Conservation (phyloP, 2,329 filamentous ascomycete species). For the Blumeria hordei region DNA sequence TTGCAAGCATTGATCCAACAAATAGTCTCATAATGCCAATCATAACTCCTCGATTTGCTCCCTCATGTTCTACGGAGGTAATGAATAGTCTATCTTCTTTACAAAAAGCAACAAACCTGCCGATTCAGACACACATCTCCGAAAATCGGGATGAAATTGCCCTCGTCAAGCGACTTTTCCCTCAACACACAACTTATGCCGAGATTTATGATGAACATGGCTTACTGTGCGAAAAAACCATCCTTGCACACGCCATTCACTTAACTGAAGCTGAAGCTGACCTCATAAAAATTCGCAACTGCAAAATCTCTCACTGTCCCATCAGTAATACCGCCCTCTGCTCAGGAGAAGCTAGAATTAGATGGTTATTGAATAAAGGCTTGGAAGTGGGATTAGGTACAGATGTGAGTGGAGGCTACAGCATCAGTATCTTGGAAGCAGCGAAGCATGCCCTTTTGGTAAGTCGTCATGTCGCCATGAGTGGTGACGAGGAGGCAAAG, state of each 20-base stretch:
- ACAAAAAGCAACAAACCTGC: constrained; percentile 34
- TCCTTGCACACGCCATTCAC: constrained; percentile 71
- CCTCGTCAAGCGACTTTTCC: constrained; percentile 49
- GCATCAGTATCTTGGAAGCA: constrained; percentile 58
- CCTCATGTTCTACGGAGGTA: constrained; percentile 31
- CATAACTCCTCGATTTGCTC: constrained; percentile 51
- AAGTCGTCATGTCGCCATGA: constrained; percentile 44
- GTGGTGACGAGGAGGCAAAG: constrained; percentile 26
- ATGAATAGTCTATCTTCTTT: constrained; percentile 40
- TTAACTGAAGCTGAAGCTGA: constrained; percentile 39
- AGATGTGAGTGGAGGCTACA: constrained; percentile 76
- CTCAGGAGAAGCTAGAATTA: constrained; percentile 52
- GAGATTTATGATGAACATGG: constrained; percentile 53
- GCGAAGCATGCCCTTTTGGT: constrained; percentile 61
- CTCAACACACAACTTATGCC: constrained; percentile 37
- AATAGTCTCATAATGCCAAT: constrained; percentile 49
- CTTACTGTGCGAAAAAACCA: constrained; percentile 46
- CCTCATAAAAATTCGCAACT: constrained; percentile 33
- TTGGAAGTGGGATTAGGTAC: constrained; percentile 71
- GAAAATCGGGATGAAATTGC: constrained; percentile 56
- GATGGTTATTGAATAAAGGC: constrained; percentile 48
- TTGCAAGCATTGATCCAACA: constrained; percentile 38
- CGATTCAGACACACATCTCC: constrained; percentile 72
- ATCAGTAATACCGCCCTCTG: constrained; percentile 66
- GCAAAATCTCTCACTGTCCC: constrained; percentile 66